Conservation (phyloP, 2,329 filamentous ascomycete genomes). For the Thermomyces lanuginosus region DNA sequence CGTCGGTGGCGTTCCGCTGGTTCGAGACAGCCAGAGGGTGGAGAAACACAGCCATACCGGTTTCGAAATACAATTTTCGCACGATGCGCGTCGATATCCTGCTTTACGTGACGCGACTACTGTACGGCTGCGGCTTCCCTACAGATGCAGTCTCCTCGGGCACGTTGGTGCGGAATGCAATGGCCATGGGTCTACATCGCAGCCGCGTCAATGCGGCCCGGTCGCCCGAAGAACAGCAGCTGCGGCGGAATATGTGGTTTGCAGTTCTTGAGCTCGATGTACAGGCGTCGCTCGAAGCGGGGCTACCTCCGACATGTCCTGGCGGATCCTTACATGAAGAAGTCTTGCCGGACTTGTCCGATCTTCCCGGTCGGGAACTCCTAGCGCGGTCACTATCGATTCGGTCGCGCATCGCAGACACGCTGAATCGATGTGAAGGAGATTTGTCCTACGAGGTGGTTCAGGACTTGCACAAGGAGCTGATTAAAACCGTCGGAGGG, state of each 20-base stretch:
- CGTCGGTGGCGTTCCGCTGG: background rate
- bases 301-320: conserved; percentile 1
- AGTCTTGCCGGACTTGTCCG: background rate
- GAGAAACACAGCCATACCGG: background rate
- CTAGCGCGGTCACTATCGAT: background rate
- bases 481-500: background rate
- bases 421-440: background rate
- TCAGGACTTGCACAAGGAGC: background rate
- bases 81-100: conserved; percentile 1
- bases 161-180: conserved; percentile 1
- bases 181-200: conserved; percentile 1
- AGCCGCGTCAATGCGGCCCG: background rate
- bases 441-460: background rate
- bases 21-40: background rate
- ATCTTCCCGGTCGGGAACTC: background rate
- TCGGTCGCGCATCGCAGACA: background rate
- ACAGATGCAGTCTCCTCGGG: background rate
- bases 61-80: background rate
- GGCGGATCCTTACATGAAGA: background rate
- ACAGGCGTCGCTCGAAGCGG: conserved; percentile 1
- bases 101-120: background rate
- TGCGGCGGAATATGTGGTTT: conserved; percentile 1
- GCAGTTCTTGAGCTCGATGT: conserved; percentile 1
- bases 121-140: conserved; percentile 1
- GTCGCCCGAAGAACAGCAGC: background rate